phyloP scores from a whole-genome alignment of 805 yeast genomes.

The Debaryomyces castellii region DNA sequence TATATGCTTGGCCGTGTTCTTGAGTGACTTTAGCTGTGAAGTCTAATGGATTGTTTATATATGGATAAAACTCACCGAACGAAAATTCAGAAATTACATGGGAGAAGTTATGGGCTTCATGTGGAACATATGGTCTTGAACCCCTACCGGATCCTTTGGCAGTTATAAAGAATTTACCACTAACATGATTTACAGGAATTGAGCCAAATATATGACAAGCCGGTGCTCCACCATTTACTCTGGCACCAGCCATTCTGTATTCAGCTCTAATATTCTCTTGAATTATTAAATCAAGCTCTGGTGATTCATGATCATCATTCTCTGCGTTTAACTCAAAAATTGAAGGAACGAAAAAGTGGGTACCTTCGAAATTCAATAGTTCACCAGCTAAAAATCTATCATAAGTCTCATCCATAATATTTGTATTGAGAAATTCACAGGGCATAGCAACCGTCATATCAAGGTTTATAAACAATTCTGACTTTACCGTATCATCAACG shows the following conservation, averaged over 20 bases:
- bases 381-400: constrained; percentile 81
- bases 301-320: constrained; percentile 48
- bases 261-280: constrained; percentile 67
- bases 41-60: constrained; percentile 85
- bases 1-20: constrained; percentile 49
- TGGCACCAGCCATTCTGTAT: constrained; percentile 46
- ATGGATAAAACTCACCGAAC: constrained; percentile 88
- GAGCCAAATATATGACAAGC: constrained; percentile 87
- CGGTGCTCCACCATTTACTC: constrained; percentile 54
- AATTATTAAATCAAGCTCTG: constrained; percentile 66
- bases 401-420: constrained; percentile 72
- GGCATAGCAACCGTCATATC: constrained; percentile 84
- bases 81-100: constrained; percentile 87
- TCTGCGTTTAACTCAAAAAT: constrained; percentile 46
- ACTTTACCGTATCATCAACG: constrained; percentile 62
- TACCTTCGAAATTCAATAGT: constrained; percentile 68
- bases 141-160: constrained; percentile 68
- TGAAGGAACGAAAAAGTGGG: constrained; percentile 53
- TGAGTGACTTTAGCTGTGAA: constrained; percentile 59
- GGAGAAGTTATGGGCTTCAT: constrained; percentile 66
- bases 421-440: constrained; percentile 72
- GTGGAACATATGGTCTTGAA: constrained; percentile 47
- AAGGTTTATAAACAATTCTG: constrained; percentile 65
- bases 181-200: constrained; percentile 80
- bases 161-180: constrained; percentile 83